Evolutionary conservation across 306 rosid species (phyloP).

Genomic region (Mucuna pruriens): DNA sequence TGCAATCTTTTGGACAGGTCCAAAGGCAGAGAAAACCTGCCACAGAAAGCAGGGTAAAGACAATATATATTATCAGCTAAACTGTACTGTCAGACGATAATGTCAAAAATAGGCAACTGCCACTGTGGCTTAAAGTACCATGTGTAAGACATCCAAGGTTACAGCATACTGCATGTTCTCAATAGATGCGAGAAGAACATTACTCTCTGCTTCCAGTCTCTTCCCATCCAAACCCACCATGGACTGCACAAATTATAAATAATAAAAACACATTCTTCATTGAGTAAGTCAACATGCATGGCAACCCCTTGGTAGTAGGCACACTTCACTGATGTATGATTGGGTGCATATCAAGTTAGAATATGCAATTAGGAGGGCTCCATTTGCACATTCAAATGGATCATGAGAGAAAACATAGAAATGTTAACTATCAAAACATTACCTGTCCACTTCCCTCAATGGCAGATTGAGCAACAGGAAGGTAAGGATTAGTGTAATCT

Average conservation of each 20-base stretch:
- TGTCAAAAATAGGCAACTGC: background rate
- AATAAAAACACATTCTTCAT: background rate
- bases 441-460: slow-evolving; percentile 99
- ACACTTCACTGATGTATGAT: background rate
- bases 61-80: slow-evolving; percentile 32
- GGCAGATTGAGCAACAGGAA: slow-evolving; percentile 98
- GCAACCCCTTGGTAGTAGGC: slow-evolving; percentile 11
- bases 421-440: slow-evolving; percentile 29
- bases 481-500: slow-evolving; percentile 99
- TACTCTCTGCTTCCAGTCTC: slow-evolving; percentile 92
- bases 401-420: background rate
- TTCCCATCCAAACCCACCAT: slow-evolving; percentile 88
- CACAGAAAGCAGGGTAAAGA: too few relatives aligned
- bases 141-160: slow-evolving; percentile 92
- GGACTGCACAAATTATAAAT: slow-evolving; percentile 56
- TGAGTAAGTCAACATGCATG: slow-evolving; percentile 14
- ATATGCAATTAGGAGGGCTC: background rate
- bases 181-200: slow-evolving; percentile 98
- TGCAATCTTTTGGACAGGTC: slow-evolving; percentile 95
- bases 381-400: slow-evolving; percentile 14
- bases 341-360: slow-evolving; percentile 17
- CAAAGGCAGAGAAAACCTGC: slow-evolving; percentile 94
- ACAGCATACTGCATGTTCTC: slow-evolving; percentile 99
- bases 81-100: slow-evolving; percentile 16
- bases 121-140: slow-evolving; percentile 59